phyloP scores from a whole-genome alignment of 176 grass and related monocot species.

The Lolium perenne region DNA sequence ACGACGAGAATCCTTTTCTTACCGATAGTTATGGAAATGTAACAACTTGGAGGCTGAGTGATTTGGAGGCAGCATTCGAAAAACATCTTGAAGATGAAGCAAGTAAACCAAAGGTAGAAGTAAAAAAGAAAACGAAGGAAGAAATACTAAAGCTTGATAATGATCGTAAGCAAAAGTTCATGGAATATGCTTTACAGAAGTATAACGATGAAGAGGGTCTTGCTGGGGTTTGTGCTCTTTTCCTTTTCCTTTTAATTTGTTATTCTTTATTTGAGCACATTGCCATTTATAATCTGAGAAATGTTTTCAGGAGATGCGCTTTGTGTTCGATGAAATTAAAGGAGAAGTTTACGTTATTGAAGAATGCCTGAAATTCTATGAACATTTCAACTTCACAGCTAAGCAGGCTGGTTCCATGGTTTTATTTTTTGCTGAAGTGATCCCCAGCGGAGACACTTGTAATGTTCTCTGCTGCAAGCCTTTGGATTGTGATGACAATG shows the following conservation, averaged over 20 bases:
- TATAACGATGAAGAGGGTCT: slow-evolving; percentile 2
- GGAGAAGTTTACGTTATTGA: neutral
- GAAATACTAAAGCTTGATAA: neutral
- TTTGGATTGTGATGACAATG: slow-evolving; percentile 21
- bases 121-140: neutral
- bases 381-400: slow-evolving; percentile 8
- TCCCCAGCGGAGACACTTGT: neutral
- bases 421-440: slow-evolving; percentile 15
- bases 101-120: neutral
- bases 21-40: neutral
- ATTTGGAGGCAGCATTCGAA: neutral
- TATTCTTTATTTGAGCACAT: neutral
- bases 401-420: slow-evolving; percentile 9
- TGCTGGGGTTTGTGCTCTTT: slow-evolving; percentile 23
- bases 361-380: neutral
- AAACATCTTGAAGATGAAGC: neutral
- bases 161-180: neutral
- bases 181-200: slow-evolving; percentile 1
- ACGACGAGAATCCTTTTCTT: neutral
- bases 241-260: neutral
- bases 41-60: neutral
- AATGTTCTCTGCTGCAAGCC: slow-evolving; percentile 20
- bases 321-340: neutral
- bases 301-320: slow-evolving; percentile 3
- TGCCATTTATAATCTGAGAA: neutral